These are phyloP conservation scores for Neofusicoccum parvum DNA, from an alignment of 2,329 filamentous ascomycete genomes.

Conservation along the genomic window DNA sequence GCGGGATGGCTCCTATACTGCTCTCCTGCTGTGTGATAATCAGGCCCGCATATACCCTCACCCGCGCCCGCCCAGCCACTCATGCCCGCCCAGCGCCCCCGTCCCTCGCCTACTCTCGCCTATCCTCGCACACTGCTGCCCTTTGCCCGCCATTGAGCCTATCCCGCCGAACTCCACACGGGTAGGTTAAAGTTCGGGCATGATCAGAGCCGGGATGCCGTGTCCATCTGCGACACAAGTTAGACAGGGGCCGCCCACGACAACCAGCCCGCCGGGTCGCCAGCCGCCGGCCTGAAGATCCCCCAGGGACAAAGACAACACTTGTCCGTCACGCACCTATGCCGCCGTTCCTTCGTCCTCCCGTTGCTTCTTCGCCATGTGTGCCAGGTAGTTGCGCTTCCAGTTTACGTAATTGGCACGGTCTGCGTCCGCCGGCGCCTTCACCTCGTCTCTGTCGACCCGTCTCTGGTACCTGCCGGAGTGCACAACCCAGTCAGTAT, in stretches of 20 bases:
- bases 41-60: background rate
- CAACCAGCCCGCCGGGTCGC: background rate
- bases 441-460: background rate
- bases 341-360: background rate
- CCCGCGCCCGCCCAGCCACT: background rate
- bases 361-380: background rate
- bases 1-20: background rate
- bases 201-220: slow-evolving; percentile 12
- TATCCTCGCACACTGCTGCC: background rate
- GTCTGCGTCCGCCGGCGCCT: background rate
- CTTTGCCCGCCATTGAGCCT: background rate
- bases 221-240: background rate
- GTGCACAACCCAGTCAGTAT: background rate
- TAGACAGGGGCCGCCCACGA: background rate
- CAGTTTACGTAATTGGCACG: slow-evolving; percentile 4
- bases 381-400: slow-evolving; percentile 3
- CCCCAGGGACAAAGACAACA: background rate
- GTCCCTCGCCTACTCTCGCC: too few species aligned
- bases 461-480: slow-evolving; percentile 2
- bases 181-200: background rate
- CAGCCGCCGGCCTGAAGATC: background rate
- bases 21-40: background rate
- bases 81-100: too few species aligned
- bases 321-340: too few species aligned
- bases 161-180: background rate